Evolutionary conservation across 805 yeast genomes (phyloP).

Genomic region (Yamadazyma paraphyllophila): DNA sequence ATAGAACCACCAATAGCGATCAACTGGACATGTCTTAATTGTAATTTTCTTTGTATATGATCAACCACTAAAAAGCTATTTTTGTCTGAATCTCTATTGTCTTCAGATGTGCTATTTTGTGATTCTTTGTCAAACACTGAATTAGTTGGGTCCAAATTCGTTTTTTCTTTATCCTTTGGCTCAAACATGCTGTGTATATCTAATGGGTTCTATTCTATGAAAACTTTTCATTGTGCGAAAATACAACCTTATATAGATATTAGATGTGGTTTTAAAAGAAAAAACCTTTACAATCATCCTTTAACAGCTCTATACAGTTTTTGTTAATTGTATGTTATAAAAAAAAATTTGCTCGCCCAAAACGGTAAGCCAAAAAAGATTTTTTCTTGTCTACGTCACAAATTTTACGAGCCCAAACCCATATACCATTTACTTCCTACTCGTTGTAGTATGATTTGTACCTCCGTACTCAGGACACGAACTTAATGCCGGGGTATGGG

Average conservation of each 20-base stretch:
- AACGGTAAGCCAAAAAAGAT: neutral
- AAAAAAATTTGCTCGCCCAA: neutral
- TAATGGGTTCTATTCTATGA: neutral
- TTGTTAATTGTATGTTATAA: neutral
- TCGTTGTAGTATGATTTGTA: neutral
- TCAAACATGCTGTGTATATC: neutral
- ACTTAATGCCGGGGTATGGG: neutral
- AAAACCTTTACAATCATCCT: neutral
- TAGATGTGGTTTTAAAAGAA: neutral
- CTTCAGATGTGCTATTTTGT: neutral
- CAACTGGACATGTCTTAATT: conserved; percentile 13
- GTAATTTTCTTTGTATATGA: conserved; percentile 12
- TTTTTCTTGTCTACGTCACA: conserved; percentile 2
- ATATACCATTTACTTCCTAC: neutral
- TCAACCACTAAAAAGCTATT: neutral
- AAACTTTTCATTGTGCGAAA: neutral
- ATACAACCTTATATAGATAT: neutral
- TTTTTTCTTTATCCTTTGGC: neutral
- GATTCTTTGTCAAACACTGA: conserved; percentile 2
- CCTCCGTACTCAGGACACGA: neutral
- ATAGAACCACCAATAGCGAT: conserved; percentile 24
- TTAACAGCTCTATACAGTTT: neutral
- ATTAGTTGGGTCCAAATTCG: neutral
- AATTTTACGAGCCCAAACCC: neutral
- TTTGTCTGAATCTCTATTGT: neutral